These are phyloP conservation scores for Penicillium cataractarum DNA, from an alignment of 495 filamentous ascomycete genomes.

Conservation along the genomic window DNA sequence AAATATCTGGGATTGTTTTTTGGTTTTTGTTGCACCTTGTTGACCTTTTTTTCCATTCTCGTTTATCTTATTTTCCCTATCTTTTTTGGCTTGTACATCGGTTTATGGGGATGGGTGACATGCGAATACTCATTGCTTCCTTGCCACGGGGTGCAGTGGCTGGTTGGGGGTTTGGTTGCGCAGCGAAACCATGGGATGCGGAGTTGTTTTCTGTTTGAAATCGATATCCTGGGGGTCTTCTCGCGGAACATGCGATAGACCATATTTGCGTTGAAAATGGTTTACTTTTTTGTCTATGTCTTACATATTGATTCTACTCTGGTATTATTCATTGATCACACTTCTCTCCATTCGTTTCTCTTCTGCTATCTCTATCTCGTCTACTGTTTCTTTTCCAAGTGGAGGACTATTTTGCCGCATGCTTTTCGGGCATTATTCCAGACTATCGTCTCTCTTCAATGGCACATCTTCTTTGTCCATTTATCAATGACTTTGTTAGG, in stretches of 20 bases:
- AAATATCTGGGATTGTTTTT: constrained; percentile 41
- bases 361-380: not conserved
- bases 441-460: constrained; percentile 24
- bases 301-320: constrained; percentile 17
- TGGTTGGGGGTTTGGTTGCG: constrained; percentile 37
- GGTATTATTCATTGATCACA: constrained; percentile 21
- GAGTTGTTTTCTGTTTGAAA: constrained; percentile 43
- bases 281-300: constrained; percentile 24
- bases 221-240: constrained; percentile 45
- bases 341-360: constrained; percentile 15
- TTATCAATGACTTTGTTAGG: constrained; percentile 16
- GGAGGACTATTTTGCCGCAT: not conserved
- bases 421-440: not conserved
- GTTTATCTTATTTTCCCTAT: constrained; percentile 30
- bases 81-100: constrained; percentile 48
- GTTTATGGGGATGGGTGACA: constrained; percentile 39
- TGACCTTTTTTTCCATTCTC: constrained; percentile 15
- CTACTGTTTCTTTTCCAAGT: not conserved
- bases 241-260: constrained; percentile 40
- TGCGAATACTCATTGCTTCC: constrained; percentile 39
- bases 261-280: constrained; percentile 40
- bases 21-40: constrained; percentile 16
- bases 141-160: constrained; percentile 37
- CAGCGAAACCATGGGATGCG: constrained; percentile 51
- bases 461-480: constrained; percentile 34